Percentiles rank a stretch among this genome's conserved stretches.
Conservation (phyloP, 345 rosid species). For the Salix dunnii region DNA sequence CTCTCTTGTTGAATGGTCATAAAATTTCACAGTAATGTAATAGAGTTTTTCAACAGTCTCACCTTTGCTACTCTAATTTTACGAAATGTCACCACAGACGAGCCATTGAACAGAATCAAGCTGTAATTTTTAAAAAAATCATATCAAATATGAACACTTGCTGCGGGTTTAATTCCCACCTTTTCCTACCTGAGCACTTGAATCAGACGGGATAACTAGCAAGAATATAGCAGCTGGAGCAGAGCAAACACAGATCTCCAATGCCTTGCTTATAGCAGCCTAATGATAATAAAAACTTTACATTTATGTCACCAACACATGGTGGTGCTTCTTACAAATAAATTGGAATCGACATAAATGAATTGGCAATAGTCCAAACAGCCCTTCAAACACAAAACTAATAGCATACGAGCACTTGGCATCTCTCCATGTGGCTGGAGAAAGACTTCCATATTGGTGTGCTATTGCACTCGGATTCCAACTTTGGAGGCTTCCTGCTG, state of each 20-base stretch:
- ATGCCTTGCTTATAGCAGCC: too few relatives aligned
- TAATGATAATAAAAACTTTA: too few relatives aligned
- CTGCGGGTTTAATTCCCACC: slow-evolving; percentile 24
- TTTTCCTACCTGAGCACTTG: slow-evolving; percentile 2
- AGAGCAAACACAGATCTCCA: too few relatives aligned
- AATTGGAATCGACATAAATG: slow-evolving; percentile 34
- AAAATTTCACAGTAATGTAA: too few relatives aligned
- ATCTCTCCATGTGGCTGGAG: too few relatives aligned
- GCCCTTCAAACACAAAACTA: too few relatives aligned
- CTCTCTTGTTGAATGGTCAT: too few relatives aligned
- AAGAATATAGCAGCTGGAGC: slow-evolving; percentile 24
- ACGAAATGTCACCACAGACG: not conserved
- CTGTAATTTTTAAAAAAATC: slow-evolving; percentile 2
- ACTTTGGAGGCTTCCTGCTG: slow-evolving; percentile 69
- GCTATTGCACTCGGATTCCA: slow-evolving; percentile 96
- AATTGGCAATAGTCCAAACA: too few relatives aligned
- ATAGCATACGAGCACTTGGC: too few relatives aligned
- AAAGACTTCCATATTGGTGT: slow-evolving; percentile 65
- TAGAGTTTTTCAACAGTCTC: not conserved
- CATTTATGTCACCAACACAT: too few relatives aligned
- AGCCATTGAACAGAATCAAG: not conserved
- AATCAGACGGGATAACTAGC: slow-evolving; percentile 15
- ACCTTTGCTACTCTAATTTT: not conserved
- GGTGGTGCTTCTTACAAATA: slow-evolving; percentile 33
- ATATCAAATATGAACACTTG: slow-evolving; percentile 16